Base-by-base conservation (phyloP, 306 rosid genomes). In the Dicorynia guianensis region DNA sequence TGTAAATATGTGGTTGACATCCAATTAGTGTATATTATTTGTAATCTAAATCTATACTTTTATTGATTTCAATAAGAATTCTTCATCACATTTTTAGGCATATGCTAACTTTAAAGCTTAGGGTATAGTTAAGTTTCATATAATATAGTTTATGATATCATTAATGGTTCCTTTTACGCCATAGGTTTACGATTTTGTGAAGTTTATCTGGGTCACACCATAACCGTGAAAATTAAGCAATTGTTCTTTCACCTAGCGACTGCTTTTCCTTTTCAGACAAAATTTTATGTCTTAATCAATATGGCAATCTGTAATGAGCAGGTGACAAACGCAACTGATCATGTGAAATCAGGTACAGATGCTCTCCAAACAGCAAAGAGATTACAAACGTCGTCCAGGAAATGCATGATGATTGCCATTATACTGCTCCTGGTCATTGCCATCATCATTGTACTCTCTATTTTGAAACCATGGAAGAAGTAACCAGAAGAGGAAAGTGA, bases 301-400 rank as follows among this genome's bases (percentile, higher is more conserved):
- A 61, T 68, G 61, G 11, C 13, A 48, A 66, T 72, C 0, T 57
- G 54, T 20, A 43, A 36, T 53, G 46, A 33, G 55, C 93, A 93
- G 98, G 98, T 93, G 62, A 85, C 90, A 80, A 93, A 91, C 13
- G 85, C 97, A 64, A 93, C 92, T 42, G 97, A 93, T 78, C 88
- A 91, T 59, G 93, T 93, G 65, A 80, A 70, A 68, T 17, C 77
- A 35, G 98, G 97, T 2, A 91, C 85, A 60, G 93, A 85, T 9
- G 93, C 98, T 36, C 90, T 91, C 42, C 80, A 82, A 43, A 82
- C 88, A 4, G 97, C 98, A 4, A 93, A 88, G 86, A 82, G 82
- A 69, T 73, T 91, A 79, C 98, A 89, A 65, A 91, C 76, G 86
- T 87, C 57, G 79, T 86, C 98, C 7, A 88, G 98, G 78, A 93